phyloP scores from a whole-genome alignment of 2,329 filamentous ascomycete genomes.

The Pseudovirgaria hyperparasitica region DNA sequence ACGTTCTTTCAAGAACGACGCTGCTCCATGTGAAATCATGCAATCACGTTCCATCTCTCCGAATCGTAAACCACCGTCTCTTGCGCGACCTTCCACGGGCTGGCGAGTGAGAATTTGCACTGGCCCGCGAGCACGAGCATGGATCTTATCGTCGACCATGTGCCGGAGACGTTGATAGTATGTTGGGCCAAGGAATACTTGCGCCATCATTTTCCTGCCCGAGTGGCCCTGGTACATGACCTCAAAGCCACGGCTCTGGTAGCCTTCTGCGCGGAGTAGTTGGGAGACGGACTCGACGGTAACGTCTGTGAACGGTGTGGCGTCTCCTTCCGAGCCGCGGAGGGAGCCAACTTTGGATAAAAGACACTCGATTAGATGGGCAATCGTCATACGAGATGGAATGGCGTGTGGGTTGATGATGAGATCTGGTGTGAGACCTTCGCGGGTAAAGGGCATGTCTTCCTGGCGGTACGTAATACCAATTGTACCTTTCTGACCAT shows the following conservation, averaged over 20 bases:
- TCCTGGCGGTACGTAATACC: constrained; percentile 96
- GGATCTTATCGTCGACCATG: constrained; percentile 99
- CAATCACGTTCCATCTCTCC: constrained; percentile 99
- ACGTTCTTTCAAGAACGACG: constrained; percentile 92
- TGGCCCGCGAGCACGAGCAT: constrained; percentile 92
- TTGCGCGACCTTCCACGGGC: constrained; percentile 93
- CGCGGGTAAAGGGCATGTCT: constrained; percentile 94
- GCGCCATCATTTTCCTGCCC: constrained; percentile 79
- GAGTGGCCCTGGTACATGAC: constrained; percentile 99
- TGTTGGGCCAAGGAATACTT: constrained; percentile 93
- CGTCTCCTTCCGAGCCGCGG: constrained; percentile 90
- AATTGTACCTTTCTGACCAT: constrained; percentile 98
- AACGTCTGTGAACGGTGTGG: constrained; percentile 94
- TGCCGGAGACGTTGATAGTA: constrained; percentile 98
- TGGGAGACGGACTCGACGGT: constrained; percentile 89
- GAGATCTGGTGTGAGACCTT: constrained; percentile 85
- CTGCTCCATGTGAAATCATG: constrained; percentile 99
- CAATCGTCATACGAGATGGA: constrained; percentile 99
- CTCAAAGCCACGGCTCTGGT: constrained; percentile 94
- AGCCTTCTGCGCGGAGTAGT: constrained; percentile 76
- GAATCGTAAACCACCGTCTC: constrained; percentile 96
- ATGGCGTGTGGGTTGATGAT: constrained; percentile 99
- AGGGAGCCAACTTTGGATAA: constrained; percentile 91
- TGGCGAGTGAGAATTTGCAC: constrained; percentile 96
- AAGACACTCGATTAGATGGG: constrained; percentile 98